Evolutionary conservation across 768 basidiomycete genomes (phyloP).

Genomic region (Termitomyces sp.): DNA sequence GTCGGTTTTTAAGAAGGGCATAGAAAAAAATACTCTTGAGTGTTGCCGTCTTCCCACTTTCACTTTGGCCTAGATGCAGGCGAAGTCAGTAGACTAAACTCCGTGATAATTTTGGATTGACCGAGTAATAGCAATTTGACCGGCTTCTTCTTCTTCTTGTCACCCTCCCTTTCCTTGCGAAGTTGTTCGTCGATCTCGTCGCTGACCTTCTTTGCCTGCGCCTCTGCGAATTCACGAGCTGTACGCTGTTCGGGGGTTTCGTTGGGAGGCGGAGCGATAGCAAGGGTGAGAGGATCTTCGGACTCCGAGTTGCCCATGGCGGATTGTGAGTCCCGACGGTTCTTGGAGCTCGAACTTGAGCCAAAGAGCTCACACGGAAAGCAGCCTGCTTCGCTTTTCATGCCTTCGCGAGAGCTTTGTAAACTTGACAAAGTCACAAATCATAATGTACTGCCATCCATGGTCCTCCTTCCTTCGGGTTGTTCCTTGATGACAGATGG

Average conservation of each 20-base stretch:
- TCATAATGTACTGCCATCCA: slow-evolving; percentile 9
- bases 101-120: slow-evolving; percentile 18
- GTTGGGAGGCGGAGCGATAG: slow-evolving; percentile 59
- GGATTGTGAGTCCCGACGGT: slow-evolving; percentile 12
- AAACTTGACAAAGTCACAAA: slow-evolving; percentile 8
- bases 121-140: slow-evolving; percentile 76
- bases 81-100: background rate
- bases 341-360: slow-evolving; percentile 11
- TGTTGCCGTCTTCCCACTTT: slow-evolving; percentile 79
- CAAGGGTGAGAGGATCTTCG: slow-evolving; percentile 61
- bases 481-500: slow-evolving; percentile 16
- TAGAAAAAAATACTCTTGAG: slow-evolving; percentile 54
- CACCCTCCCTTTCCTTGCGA: slow-evolving; percentile 51
- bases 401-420: slow-evolving; percentile 15
- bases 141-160: slow-evolving; percentile 62
- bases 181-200: slow-evolving; percentile 78
- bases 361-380: slow-evolving; percentile 19
- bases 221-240: slow-evolving; percentile 56
- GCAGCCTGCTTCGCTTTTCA: slow-evolving; percentile 20
- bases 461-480: slow-evolving; percentile 15
- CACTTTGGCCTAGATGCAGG: slow-evolving; percentile 50
- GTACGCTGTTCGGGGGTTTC: slow-evolving; percentile 59
- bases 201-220: slow-evolving; percentile 59
- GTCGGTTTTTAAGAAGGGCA: slow-evolving; percentile 5
- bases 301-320: slow-evolving; percentile 31